Base-by-base conservation (phyloP, 225 moss, liverwort and hornwort genomes). In the Sphagnum contortum region DNA sequence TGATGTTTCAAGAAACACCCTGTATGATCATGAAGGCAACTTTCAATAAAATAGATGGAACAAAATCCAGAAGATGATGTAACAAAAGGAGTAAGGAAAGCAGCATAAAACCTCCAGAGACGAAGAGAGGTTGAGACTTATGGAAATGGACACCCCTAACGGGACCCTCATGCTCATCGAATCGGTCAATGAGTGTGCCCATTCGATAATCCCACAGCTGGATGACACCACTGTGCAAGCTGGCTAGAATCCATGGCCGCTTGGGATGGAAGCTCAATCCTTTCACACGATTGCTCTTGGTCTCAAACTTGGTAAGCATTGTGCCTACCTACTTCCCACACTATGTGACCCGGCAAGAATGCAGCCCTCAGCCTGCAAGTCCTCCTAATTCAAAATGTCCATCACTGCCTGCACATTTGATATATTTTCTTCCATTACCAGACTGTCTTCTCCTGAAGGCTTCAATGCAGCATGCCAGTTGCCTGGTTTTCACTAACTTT, bases 131-230 rank as follows among this genome's bases (percentile, higher is more conserved):
- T 73, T 83, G 83, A 4, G 83, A 83, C 76, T 79, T 79, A 66
- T 83, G 83, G 59, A 83, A 83, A 73, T 83, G 83, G 49, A 83
- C 83, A 55, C 83, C 83, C 9, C 83, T 75, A 2, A 83, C 83
- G 44, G 83, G 83, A 45, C 83, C 83, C 69, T 83, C 83, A 45
- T 83, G 83, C 74, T 83, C 83, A 63, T 83, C 83, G 59, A 83
- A 83, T 73, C 83, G 60, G 66, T 83, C 83, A 57, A 83, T 83
- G 70, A 83, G 69, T 6, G 83, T 83, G 57, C 83, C 83, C 83
- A 83, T 83, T 4, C 83, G 79, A 12, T 83, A 83, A 58, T 83
- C 83, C 83, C 83, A 83, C 70, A 83, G 71, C 72, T 83, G 83
- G 68, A 83, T 83, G 53, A 83, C 83, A 64, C 83, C 83, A 49